Conservation (phyloP, 2,329 filamentous ascomycete species). For the Paraphaeosphaeria sporulosa region DNA sequence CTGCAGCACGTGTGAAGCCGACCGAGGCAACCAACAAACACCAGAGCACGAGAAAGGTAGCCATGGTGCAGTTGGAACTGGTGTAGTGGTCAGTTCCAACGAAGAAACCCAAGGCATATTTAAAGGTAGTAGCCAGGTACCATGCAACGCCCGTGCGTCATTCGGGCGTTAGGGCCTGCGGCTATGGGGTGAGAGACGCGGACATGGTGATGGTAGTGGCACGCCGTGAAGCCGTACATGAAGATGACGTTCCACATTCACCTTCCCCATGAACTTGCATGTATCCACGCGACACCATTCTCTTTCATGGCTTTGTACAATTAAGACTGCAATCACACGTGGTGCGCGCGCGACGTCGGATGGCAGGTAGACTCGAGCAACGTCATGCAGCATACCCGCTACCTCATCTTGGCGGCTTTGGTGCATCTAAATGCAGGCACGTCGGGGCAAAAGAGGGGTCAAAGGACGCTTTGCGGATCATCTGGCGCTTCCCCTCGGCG, state of each 20-base stretch:
- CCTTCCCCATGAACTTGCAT: neutral
- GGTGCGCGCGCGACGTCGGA: neutral
- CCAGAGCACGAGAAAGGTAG: constrained; percentile 19
- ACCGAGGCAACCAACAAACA: constrained; percentile 1
- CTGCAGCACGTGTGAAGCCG: constrained; percentile 3
- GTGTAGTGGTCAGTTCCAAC: no score
- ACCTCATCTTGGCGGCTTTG: neutral
- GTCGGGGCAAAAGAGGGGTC: constrained; percentile 8
- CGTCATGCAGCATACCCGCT: constrained; percentile 10
- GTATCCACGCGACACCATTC: neutral
- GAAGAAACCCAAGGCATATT: no score
- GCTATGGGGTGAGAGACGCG: neutral
- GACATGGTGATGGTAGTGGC: neutral
- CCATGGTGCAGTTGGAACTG: constrained; percentile 24
- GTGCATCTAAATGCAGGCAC: constrained; percentile 5
- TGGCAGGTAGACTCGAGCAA: neutral
- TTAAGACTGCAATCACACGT: neutral
- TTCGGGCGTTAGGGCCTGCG: neutral
- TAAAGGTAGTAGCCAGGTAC: neutral
- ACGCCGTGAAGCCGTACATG: constrained; percentile 1
- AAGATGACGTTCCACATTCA: neutral
- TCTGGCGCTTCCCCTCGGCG: neutral
- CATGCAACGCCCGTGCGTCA: constrained; percentile 7
- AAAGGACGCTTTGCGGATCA: neutral
- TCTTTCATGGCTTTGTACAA: neutral